These are phyloP conservation scores for Solanum acaule DNA, from an alignment of 257 asterid genomes.

Conservation along the genomic window DNA sequence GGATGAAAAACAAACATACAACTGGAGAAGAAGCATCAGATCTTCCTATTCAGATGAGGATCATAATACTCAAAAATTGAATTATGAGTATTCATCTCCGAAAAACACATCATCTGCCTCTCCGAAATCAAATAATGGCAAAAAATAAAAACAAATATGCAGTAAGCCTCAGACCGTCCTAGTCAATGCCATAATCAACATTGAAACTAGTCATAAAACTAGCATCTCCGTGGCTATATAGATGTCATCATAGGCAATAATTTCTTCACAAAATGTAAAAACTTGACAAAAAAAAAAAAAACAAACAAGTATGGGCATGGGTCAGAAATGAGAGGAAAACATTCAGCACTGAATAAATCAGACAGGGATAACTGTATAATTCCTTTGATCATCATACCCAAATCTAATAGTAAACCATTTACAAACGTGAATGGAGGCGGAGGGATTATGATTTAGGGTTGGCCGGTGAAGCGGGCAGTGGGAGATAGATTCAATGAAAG, in stretches of 20 bases:
- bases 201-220: not conserved
- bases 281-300: not conserved
- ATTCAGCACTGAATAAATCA: conserved; percentile 8
- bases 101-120: conserved; percentile 46
- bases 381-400: conserved; percentile 7
- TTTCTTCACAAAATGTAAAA: not conserved
- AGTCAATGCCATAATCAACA: conserved; percentile 10
- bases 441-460: conserved; percentile 23
- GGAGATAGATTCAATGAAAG: no score
- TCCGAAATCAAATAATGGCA: no score
- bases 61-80: conserved; percentile 33
- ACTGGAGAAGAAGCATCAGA: conserved; percentile 44
- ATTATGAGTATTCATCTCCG: conserved; percentile 37
- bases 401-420: not conserved
- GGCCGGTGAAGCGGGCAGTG: conserved; percentile 2
- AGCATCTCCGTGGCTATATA: not conserved
- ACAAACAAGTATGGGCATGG: not conserved
- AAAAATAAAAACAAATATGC: no score
- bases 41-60: conserved; percentile 77
- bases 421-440: not conserved
- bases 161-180: conserved; percentile 20
- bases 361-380: conserved; percentile 17
- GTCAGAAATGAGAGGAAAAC: not conserved
- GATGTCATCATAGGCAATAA: not conserved
- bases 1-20: not conserved